Evolutionary conservation across 2,329 filamentous ascomycete species (phyloP), one percentile per base, ranked within the genome.

Genomic region (Huntiella bhutanensis): DNA sequence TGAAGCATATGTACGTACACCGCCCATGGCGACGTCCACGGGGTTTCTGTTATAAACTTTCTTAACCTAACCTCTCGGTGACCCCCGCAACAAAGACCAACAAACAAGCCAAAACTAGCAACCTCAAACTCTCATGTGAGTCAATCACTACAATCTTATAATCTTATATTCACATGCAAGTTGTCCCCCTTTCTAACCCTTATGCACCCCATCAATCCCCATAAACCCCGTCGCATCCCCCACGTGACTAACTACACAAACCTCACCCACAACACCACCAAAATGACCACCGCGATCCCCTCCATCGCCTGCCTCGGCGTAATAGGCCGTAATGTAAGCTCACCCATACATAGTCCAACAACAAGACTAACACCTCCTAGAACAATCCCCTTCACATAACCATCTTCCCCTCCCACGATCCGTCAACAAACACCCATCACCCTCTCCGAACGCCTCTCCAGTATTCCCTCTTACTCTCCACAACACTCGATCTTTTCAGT

Each of bases 371-470:
- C 46, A 6, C n/a, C 13, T 33, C 32, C 49, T 58, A 96, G 87
- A 93, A 96, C 66, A 94, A 95, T 59, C 91, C 88, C 49, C 80
- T 96, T 53, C 88, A 96, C 65, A 82, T 94, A 55, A 78, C 84
- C 51, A 76, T 93, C 59, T 94, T 95, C 63, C 82, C 85, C 44
- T 81, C 79, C 41, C 73, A 82, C 67, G 68, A 73, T 57, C 64
- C 70, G 41, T 53, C 69, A 45, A 69, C 68, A 53, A 65, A 69
- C 61, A 65, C 63, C 46, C 65, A 67, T 54, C 57, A 62, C 5
- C 72, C 73, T 33, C 65, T 81, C 53, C 77, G 80, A 55, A 80
- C 79, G 13, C 70, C 76, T n/a, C 73, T 96, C 8, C 85, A 94
- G 59, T 95, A 91, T 67, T 85, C 82, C 33, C 86, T 96, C 55